These are phyloP conservation scores for Lyophyllum decastes DNA, from an alignment of 768 basidiomycete species.

Conservation along the genomic window DNA sequence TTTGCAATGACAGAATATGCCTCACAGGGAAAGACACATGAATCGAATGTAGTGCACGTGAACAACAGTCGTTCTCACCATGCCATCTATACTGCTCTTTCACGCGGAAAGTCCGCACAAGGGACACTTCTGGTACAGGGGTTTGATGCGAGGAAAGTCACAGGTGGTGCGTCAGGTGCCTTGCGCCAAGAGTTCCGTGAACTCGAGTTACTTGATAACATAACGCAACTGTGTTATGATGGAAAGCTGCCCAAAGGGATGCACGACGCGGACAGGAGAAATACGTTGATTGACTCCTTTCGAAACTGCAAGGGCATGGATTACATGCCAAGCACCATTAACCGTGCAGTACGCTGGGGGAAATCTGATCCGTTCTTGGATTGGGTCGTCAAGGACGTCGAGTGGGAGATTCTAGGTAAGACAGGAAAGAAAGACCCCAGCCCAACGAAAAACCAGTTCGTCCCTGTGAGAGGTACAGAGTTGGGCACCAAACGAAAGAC, in stretches of 20 bases:
- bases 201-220: constrained; percentile 36
- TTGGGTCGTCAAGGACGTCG: background rate
- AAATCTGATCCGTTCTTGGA: constrained; percentile 15
- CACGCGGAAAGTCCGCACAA: constrained; percentile 19
- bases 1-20: constrained; percentile 19
- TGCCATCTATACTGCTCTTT: no score
- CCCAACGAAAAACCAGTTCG: background rate
- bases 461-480: background rate
- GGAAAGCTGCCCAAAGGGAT: constrained; percentile 16
- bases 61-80: no score
- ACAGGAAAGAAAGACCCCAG: background rate
- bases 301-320: constrained; percentile 16
- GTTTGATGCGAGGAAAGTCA: constrained; percentile 25
- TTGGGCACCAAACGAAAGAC: background rate
- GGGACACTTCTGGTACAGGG: constrained; percentile 28
- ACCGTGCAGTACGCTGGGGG: constrained; percentile 19
- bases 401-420: background rate
- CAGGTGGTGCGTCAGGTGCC: constrained; percentile 23
- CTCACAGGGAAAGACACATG: background rate
- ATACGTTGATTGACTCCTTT: constrained; percentile 22
- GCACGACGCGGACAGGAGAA: constrained; percentile 15
- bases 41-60: no score
- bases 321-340: constrained; percentile 22
- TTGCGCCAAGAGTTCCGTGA: constrained; percentile 33
- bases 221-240: constrained; percentile 25